A percentile compares a stretch with the other conserved stretches of the same genome.
Evolutionary conservation across 305 asterid genomes (phyloP).

Genomic region (Fraxinus sp.): DNA sequence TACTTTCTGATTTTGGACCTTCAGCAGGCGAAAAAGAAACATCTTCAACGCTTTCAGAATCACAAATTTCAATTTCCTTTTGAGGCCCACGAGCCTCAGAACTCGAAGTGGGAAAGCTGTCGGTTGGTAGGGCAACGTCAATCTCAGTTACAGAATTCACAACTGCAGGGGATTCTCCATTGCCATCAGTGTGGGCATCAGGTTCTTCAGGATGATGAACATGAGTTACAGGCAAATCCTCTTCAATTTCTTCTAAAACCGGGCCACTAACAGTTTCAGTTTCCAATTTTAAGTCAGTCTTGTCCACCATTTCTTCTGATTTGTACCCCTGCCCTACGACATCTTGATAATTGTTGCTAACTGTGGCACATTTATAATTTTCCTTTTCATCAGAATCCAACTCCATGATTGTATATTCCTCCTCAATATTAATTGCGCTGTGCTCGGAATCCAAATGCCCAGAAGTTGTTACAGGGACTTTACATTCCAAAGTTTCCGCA

Average conservation of each 20-base stretch:
- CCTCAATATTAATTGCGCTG: conserved; percentile 24
- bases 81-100: conserved; percentile 19
- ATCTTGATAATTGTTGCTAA: conserved; percentile 23
- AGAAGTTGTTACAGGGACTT: conserved; percentile 25
- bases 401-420: conserved; percentile 23
- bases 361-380: conserved; percentile 25
- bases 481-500: conserved; percentile 26
- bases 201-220: conserved; percentile 34
- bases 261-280: conserved; percentile 20
- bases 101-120: conserved; percentile 25
- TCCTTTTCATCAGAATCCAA: conserved; percentile 27
- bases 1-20: conserved; percentile 27
- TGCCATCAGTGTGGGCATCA: conserved; percentile 24
- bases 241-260: conserved; percentile 28
- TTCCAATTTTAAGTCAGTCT: conserved; percentile 26
- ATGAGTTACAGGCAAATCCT: conserved; percentile 27
- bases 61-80: conserved; percentile 29
- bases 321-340: conserved; percentile 32
- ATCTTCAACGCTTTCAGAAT: conserved; percentile 25
- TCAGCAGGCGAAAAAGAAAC: conserved; percentile 26
- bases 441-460: conserved; percentile 32
- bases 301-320: conserved; percentile 26
- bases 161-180: conserved; percentile 30
- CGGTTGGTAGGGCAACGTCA: conserved; percentile 31
- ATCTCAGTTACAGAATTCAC: conserved; percentile 26